Evolutionary conservation across 1,139 yeast species (phyloP), one percentile per base, ranked within the genome.

Genomic region (Suhomyces yuchorum): DNA sequence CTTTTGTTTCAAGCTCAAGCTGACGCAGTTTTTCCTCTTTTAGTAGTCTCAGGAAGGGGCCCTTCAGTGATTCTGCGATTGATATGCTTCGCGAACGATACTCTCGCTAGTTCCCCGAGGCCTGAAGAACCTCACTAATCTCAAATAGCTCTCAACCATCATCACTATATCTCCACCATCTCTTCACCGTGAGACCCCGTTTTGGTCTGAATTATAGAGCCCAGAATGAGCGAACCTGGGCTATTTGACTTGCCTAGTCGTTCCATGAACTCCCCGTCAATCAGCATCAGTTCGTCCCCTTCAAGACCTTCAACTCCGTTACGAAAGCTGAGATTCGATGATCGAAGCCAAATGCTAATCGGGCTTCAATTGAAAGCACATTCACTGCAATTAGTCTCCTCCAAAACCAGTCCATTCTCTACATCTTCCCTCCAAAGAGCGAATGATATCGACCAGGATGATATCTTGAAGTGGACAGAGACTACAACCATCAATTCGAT

Each of bases 271-370:
- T 53, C 54, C 41, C 58, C 57, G 11, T 33, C 51, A 4, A 37
- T 42, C 11, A 52, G 56, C 35, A 18, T 42, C 15, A 48, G 44
- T 19, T 42, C 47, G 23, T 17, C 17, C 3, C 28, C 44, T 7
- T 44, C 50, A 5, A 8, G 26, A 8, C 28, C 40, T 7, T 37
- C 43, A 8, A 24, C 43, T 2, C 48, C 53, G 15, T 46, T 55
- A 28, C 52, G 54, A 34, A 65, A 63, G 47, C 59, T 50, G 9
- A 60, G 65, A 24, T 73, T 73, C 50, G 79, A 74, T 54, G 77
- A 73, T 52, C 58, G 78, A 24, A 64, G 76, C 8, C 70, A 63
- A 36, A 70, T 77, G 3, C 51, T 54, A 34, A 53, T 69, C 36
- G 63, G 70, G 41, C 43, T 59, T 22, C 56, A 65, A 8, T 51